Evolutionary conservation across 139 green algal genomes (phyloP), one percentile per base, ranked within the genome.

Genomic region (Astrephomene gubernaculifera): DNA sequence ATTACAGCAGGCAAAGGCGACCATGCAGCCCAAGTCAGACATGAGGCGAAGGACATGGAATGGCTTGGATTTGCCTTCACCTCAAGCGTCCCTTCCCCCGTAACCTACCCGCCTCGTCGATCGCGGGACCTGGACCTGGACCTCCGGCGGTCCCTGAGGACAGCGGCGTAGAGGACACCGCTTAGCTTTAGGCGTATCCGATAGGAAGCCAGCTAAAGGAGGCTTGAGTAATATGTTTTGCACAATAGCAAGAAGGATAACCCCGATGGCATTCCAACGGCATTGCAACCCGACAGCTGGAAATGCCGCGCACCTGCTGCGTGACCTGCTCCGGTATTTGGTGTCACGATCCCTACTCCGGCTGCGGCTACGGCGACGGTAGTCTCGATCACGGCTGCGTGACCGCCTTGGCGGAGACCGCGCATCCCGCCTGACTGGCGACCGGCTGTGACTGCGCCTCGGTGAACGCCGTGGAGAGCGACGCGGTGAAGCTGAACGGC

Each of bases 101-200:
- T 17, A 12, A 35, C 71, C 2, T 14, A 80, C 71, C 71, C 65
- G 71, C 45, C 45, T 4, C 71, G 71, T 10, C 45, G 45, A 17
- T 54, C 45, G 31, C 38, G 29, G 17, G 71, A 80, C 71, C 71
- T 80, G 9, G 71, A 79, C 45, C 71, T 79, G 44, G 71, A 67
- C 2, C 71, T 45, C 45, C 45, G 71, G 4, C 71, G 71, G 71
- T 80, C 71, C 71, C 71, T 80, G 71, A n/a, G n/a, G n/a, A n/a
- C n/a, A n/a, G n/a, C n/a, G n/a, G n/a, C n/a, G n/a, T n/a, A n/a
- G n/a, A n/a, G n/a, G n/a, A n/a, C n/a, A n/a, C n/a, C n/a, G n/a
- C n/a, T n/a, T n/a, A n/a, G n/a, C n/a, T n/a, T n/a, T n/a, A n/a
- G n/a, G n/a, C n/a, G n/a, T n/a, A n/a, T n/a, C n/a, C n/a, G n/a